Evolutionary conservation across 768 basidiomycete genomes (phyloP).

Genomic region (Tephrocybe sp.): DNA sequence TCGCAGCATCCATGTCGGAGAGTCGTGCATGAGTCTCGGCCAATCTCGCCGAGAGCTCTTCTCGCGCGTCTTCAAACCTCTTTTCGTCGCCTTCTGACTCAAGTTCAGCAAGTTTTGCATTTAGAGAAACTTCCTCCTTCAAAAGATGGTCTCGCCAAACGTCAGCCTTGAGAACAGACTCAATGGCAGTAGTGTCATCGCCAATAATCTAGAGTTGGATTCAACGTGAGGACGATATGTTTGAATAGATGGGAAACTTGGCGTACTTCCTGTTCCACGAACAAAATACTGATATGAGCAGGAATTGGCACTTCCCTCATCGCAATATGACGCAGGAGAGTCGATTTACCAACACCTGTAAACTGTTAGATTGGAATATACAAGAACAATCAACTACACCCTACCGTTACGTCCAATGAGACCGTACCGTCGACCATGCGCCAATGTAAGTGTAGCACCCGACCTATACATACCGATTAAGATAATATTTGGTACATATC

Average conservation of each 20-base stretch:
- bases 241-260: too few species aligned
- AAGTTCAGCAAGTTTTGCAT: slow-evolving; percentile 67
- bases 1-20: slow-evolving; percentile 98
- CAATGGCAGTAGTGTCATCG: slow-evolving; percentile 89
- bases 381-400: slow-evolving; percentile 6
- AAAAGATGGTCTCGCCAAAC: slow-evolving; percentile 95
- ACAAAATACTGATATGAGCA: slow-evolving; percentile 92
- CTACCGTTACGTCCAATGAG: slow-evolving; percentile 86
- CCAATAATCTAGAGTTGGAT: slow-evolving; percentile 86
- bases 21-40: slow-evolving; percentile 88
- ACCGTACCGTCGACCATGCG: slow-evolving; percentile 88
- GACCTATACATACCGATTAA: slow-evolving; percentile 45
- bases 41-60: slow-evolving; percentile 78
- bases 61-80: slow-evolving; percentile 79
- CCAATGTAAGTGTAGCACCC: slow-evolving; percentile 83
- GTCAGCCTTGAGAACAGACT: slow-evolving; percentile 98
- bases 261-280: slow-evolving; percentile 95
- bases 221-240: not conserved
- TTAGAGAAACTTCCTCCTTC: slow-evolving; percentile 79
- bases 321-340: slow-evolving; percentile 90
- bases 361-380: not conserved
- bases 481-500: not conserved
- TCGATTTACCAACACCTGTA: slow-evolving; percentile 92
- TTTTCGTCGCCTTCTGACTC: slow-evolving; percentile 79
- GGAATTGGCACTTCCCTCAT: slow-evolving; percentile 95